These are phyloP conservation scores for Porphyrellus cyaneotinctus DNA, from an alignment of 768 basidiomycete genomes.

Conservation along the genomic window DNA sequence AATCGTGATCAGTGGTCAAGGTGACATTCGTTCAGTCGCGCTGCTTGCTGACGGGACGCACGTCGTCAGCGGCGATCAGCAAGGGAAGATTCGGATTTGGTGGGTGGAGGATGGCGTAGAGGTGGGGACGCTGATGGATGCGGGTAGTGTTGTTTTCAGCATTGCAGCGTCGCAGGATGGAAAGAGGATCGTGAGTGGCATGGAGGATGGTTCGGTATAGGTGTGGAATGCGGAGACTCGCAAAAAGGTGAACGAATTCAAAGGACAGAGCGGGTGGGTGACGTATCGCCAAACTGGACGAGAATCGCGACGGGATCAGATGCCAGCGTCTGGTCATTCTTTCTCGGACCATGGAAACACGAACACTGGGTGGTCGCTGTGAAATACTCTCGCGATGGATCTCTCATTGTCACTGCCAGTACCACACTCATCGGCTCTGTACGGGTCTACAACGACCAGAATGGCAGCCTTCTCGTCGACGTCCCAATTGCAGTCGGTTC, in stretches of 20 bases:
- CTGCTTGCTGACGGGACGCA: no score
- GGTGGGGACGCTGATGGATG: not conserved
- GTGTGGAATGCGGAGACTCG: not conserved
- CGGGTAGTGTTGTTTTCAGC: not conserved
- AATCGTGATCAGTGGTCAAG: not conserved
- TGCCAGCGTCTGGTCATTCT: not conserved
- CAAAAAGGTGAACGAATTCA: not conserved
- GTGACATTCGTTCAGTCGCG: no score
- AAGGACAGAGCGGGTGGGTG: not conserved
- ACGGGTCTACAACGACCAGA: not conserved
- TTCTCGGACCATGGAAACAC: not conserved
- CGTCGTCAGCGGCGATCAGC: no score
- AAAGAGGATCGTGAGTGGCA: not conserved
- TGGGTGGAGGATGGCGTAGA: not conserved
- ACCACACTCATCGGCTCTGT: not conserved
- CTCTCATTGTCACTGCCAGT: not conserved
- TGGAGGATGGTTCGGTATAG: not conserved
- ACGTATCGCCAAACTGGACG: not conserved
- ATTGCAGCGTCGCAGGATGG: not conserved
- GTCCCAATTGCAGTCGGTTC: not conserved
- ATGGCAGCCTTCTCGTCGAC: not conserved
- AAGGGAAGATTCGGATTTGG: slow-evolving; percentile 1
- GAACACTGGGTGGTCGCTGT: not conserved
- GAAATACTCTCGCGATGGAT: slow-evolving; percentile 6
- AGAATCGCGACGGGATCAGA: not conserved